phyloP scores from a whole-genome alignment of 2,329 filamentous ascomycete species.

The Ophiostoma pallidulum region DNA sequence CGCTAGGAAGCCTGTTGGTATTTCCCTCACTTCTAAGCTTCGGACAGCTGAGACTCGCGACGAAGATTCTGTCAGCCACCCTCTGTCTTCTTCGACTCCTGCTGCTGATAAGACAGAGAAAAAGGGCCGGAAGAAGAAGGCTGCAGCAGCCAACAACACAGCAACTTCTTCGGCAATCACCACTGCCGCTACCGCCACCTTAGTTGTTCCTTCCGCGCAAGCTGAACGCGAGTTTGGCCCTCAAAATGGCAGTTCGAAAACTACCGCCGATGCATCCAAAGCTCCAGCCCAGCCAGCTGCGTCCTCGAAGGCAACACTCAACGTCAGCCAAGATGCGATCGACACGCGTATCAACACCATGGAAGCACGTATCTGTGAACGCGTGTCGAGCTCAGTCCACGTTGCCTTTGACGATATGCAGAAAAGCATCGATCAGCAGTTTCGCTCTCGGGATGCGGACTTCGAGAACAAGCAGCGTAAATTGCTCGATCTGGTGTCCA shows the following conservation, averaged over 20 bases:
- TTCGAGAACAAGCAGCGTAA: constrained; percentile 45
- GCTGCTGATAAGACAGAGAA: constrained; percentile 44
- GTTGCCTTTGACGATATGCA: constrained; percentile 37
- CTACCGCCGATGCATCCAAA: constrained; percentile 23
- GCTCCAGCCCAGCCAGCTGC: constrained; percentile 8
- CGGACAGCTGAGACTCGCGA: constrained; percentile 38
- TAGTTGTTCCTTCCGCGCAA: constrained; percentile 34
- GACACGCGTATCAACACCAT: constrained; percentile 46
- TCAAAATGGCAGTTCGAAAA: constrained; percentile 31
- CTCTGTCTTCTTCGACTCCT: background rate
- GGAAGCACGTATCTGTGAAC: constrained; percentile 40
- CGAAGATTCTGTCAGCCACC: constrained; percentile 26
- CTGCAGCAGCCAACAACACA: constrained; percentile 29
- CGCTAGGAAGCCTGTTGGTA: constrained; percentile 26
- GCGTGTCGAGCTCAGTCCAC: constrained; percentile 41
- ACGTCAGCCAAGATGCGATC: constrained; percentile 32
- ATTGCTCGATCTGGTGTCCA: constrained; percentile 48
- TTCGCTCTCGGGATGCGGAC: constrained; percentile 39
- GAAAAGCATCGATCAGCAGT: constrained; percentile 51
- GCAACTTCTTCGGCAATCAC: background rate
- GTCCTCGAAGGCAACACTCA: constrained; percentile 9
- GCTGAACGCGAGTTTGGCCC: constrained; percentile 23
- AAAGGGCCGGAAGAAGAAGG: constrained; percentile 60
- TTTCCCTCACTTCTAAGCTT: constrained; percentile 27
- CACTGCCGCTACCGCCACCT: background rate